Evolutionary conservation across 2,329 filamentous ascomycete genomes (phyloP), one percentile per base, ranked within the genome.

Genomic region (Colletotrichum sp.): DNA sequence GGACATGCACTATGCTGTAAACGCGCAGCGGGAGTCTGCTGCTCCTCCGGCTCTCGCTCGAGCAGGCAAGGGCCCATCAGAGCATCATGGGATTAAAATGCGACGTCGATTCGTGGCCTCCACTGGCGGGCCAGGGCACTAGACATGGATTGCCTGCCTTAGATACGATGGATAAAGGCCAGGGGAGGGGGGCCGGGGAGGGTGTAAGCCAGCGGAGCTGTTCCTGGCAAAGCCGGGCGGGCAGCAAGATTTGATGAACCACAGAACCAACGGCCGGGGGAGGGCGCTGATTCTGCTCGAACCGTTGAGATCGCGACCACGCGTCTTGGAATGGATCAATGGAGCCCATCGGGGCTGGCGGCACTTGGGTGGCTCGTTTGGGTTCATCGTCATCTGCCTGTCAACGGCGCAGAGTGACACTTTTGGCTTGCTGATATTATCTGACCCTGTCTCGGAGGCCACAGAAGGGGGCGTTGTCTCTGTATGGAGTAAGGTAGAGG

Each of bases 41-140:
- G 43, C 56, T 56, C 30, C 61, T 62, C 25, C 56, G 9, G 18
- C 43, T 65, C 13, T 32, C 56, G n/a, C 12, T 39, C 30, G 28
- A 43, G n/a, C 25, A 28, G 39, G 34, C 36, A 28, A 36, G 28
- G 66, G n/a, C 56, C 25, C 62, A 12, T 22, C 13, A 71, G 25
- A 60, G 55, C 69, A 67, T 75, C 56, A 68, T 56, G 39, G 69
- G 62, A 64, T 61, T 66, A 48, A 43, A 66, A 67, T 76, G 74
- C 69, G n/a, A 77, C 65, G 48, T 56, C 68, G 60, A 61, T 76
- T 76, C 67, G 36, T 68, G 28, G 58, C 68, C 60, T 65, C 68
- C 36, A 52, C 69, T 43, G 55, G 39, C 13, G 16, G 39, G 34
- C 61, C 15, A 28, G 39, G 62, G 62, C 28, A 22, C 12, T 43